Evolutionary conservation across 305 asterid genomes (phyloP), one percentile per base, ranked within the genome.

Genomic region (Solanum hybrid): DNA sequence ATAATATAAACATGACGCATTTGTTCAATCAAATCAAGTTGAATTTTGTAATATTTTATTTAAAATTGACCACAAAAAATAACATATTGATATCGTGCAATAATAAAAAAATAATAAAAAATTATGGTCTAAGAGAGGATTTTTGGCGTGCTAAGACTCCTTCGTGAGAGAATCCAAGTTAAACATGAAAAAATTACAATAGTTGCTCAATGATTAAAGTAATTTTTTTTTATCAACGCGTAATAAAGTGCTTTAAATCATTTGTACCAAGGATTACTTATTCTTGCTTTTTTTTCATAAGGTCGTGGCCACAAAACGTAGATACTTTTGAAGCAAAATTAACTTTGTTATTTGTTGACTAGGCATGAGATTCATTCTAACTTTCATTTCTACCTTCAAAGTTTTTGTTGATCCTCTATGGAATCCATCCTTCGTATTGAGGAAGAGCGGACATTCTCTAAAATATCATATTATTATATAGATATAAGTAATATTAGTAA

Each of bases 221-320:
- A 14, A 2, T 2, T 11, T 13, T 69, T 28, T 3, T 5, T 6
- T 1, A 71, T 73, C 4, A 1, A 31, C 0, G 11, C 0, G 0
- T 73, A 5, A 28, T 24, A 7, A 73, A 73, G 35, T 73, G 2
- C 8, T 28, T 13, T 73, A 73, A 13, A 2, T 16, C 0, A 11
- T 0, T 3, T 6, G 2, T 73, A 16, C 4, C 1, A 0, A 73
- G 79, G 5, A 0, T 12, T 73, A 6, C 1, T 73, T 12, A 0
- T 13, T 73, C 14, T 73, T 26, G 9, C 20, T 73, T 13, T 14
- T 13, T 29, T 71, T 71, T 69, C 1, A 5, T 69, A 24, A 24
- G 8, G 14, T n/a, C 0, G 1, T 24, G 16, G 0, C 31, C 0
- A 0, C 31, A 24, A 10, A 69, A n/a, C 8, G 31, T 11, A 69